Base-by-base conservation (phyloP, 495 filamentous ascomycete species). In the Trichoderma gamsii region DNA sequence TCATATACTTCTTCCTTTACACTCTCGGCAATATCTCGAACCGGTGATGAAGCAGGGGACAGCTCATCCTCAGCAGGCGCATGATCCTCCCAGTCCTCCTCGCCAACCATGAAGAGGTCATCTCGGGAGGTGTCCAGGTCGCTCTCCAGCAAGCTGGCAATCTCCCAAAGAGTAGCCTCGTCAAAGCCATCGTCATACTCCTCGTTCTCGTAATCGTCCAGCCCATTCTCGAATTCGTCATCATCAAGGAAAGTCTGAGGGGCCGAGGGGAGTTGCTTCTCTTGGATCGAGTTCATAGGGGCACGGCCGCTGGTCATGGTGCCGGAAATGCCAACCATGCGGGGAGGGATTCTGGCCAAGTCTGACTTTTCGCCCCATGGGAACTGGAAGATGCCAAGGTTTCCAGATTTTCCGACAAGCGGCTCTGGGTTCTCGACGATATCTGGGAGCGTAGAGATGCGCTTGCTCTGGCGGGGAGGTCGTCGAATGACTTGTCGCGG, bases 281-380 rank as follows among this genome's bases (percentile, higher is more conserved):
- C 51, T 23, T 56, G 51, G 21, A 56, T n/a, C 21, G 51, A 25
- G 51, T 11, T 25, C 51, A 56, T 16, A 9, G 25, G 27, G 16
- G 43, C 65, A 32, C 41, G 65, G 3, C 65, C 65, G 21, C 41
- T 46, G 35, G 79, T 75, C 81, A 83, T 83, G n/a, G 80, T 83
- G 4, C 81, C 80, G 4, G 80, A 79, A 78, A 83, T 80, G 41
- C 78, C 76, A 69, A 67, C 74, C 70, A 73, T 73, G 68, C 68
- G 75, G 59, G 74, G 71, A 46, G 78, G 78, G n/a, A 82, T 69
- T 18, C 72, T 75, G 2, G 80, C 80, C 43, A 80, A 77, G 68
- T 86, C 83, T 32, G 84, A 85, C 70, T 73, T 81, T 69, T 85
- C 83, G 25, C 84, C 84, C 82, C 82, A 86, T 0, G 84, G 81